Conservation (phyloP, 345 rosid species). For the Populus davidiana region DNA sequence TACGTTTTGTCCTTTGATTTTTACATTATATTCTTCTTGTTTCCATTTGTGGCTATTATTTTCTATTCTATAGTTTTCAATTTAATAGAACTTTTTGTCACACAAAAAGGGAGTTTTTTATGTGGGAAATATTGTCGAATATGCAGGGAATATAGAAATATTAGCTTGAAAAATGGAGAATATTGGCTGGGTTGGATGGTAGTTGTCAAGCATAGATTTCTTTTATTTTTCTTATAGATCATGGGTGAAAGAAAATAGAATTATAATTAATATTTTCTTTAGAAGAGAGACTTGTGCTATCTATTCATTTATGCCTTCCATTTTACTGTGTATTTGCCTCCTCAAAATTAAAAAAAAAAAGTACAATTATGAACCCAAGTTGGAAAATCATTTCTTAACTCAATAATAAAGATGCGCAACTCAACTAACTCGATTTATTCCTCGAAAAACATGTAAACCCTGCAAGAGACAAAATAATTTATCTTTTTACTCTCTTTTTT, state of each 20-base stretch:
- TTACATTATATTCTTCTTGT: neutral
- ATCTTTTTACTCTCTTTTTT: too few species aligned
- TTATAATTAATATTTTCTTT: conserved; percentile 4
- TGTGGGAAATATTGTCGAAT: conserved; percentile 11
- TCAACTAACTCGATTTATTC: too few species aligned
- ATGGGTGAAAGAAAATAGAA: too few species aligned
- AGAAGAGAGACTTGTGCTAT: neutral
- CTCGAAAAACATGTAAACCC: too few species aligned
- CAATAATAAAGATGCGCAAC: too few species aligned
- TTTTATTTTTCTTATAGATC: too few species aligned
- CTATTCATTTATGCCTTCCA: neutral
- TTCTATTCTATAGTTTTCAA: neutral
- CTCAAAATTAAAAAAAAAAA: too few species aligned
- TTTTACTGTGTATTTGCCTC: too few species aligned
- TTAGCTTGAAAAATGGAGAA: neutral
- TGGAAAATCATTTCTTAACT: too few species aligned
- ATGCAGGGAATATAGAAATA: conserved; percentile 7
- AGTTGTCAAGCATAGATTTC: neutral
- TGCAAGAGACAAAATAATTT: too few species aligned
- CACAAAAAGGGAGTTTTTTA: neutral
- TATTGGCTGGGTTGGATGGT: neutral
- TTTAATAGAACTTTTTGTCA: neutral
- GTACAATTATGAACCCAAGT: too few species aligned
- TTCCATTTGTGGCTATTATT: neutral
- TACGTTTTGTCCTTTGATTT: conserved; percentile 20